Evolutionary conservation across 73 alveolate species (phyloP).

Genomic region (Symbiodinium natans): DNA sequence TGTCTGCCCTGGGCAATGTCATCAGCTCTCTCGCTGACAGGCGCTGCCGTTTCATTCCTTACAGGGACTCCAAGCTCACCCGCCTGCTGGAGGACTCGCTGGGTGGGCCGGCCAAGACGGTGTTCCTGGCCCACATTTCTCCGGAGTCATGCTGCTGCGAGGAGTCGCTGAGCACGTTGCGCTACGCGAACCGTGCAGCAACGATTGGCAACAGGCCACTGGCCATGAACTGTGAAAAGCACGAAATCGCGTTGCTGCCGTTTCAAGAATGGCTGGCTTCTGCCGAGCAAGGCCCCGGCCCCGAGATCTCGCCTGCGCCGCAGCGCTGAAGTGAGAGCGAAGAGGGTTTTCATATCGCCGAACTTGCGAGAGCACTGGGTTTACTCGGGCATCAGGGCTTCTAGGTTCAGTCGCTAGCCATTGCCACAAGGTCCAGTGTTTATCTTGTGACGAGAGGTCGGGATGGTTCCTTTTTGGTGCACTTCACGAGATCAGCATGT

Average conservation of each 20-base stretch:
- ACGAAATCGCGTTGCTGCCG: not conserved
- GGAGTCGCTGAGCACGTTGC: slow-evolving; percentile 98
- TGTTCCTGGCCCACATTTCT: slow-evolving; percentile 98
- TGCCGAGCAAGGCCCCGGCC: not conserved
- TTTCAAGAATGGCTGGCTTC: not conserved
- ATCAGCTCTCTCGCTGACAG: slow-evolving; percentile 95
- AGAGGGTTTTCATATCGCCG: not conserved
- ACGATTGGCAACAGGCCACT: not conserved
- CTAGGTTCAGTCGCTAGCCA: not conserved
- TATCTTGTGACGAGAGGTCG: not conserved
- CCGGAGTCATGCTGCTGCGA: slow-evolving; percentile 98
- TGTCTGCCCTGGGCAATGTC: slow-evolving; percentile 95
- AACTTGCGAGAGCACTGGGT: not conserved
- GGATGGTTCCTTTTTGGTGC: not conserved
- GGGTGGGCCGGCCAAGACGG: slow-evolving; percentile 98
- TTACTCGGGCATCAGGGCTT: not conserved
- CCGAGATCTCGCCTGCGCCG: not conserved
- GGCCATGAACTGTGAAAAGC: not conserved
- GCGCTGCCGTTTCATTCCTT: slow-evolving; percentile 97
- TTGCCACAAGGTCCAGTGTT: not conserved
- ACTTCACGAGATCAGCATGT: not conserved
- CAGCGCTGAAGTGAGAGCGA: not conserved
- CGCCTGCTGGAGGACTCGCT: slow-evolving; percentile 98
- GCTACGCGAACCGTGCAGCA: slow-evolving; percentile 96
- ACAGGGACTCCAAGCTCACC: slow-evolving; percentile 98